Percentiles rank a stretch among this genome's conserved stretches.
These are phyloP conservation scores for Rubus parviflorus DNA, from an alignment of 306 rosid genomes.

Conservation along the genomic window DNA sequence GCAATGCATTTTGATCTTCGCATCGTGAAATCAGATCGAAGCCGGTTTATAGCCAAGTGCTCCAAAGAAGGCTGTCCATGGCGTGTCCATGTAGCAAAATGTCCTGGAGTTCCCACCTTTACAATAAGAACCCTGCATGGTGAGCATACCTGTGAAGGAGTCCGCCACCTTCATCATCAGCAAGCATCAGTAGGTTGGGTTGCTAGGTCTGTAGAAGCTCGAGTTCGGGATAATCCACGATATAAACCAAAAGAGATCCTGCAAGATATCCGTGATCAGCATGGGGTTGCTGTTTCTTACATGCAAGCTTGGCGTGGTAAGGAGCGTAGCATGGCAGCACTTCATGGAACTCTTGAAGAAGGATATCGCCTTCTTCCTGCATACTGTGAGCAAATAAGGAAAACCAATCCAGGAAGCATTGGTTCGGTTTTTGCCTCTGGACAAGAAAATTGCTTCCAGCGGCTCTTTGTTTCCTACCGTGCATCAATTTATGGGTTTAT, in stretches of 20 bases:
- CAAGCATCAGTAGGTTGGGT: conserved; percentile 99
- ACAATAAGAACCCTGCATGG: conserved; percentile 86
- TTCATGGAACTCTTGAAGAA: conserved; percentile 98
- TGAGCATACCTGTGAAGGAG: conserved; percentile 97
- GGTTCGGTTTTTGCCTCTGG: conserved; percentile 94
- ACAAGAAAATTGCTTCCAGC: conserved; percentile 87
- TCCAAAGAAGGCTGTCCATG: conserved; percentile 99
- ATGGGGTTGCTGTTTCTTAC: conserved; percentile 98
- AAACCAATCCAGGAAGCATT: conserved; percentile 88
- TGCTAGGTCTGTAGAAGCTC: conserved; percentile 96
- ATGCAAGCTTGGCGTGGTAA: conserved; percentile 99
- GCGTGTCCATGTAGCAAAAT: conserved; percentile 99
- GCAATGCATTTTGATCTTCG: conserved; percentile 97
- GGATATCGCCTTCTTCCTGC: conserved; percentile 91
- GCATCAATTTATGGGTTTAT: conserved; percentile 94
- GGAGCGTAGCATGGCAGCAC: conserved; percentile 99
- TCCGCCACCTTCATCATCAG: conserved; percentile 91
- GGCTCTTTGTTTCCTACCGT: conserved; percentile 80
- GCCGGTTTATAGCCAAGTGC: conserved; percentile 97
- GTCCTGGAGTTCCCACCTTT: conserved; percentile 95
- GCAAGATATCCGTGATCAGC: conserved; percentile 94
- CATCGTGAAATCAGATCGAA: conserved; percentile 95
- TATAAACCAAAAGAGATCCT: conserved; percentile 93
- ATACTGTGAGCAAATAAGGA: conserved; percentile 90
- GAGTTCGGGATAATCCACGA: conserved; percentile 91